These are phyloP conservation scores for Elsinoe batatas DNA, from an alignment of 2,329 filamentous ascomycete genomes.

Conservation along the genomic window DNA sequence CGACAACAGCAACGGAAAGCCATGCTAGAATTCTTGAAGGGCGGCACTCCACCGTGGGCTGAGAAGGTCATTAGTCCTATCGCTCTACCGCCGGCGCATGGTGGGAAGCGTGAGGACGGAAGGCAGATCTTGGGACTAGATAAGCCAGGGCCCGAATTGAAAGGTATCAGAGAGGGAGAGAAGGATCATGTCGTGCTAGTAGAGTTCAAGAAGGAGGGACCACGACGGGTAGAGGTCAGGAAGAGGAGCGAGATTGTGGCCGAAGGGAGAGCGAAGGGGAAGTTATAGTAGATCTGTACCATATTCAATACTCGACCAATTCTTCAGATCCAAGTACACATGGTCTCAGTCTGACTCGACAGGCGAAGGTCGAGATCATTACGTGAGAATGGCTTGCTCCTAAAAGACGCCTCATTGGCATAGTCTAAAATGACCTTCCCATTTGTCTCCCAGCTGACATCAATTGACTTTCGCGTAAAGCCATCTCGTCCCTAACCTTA, in stretches of 20 bases:
- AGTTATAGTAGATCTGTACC: not conserved
- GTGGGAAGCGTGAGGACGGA: constrained; percentile 37
- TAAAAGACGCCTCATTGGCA: too few species aligned
- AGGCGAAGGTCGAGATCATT: too few species aligned
- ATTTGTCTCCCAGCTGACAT: too few species aligned
- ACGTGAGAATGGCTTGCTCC: too few species aligned
- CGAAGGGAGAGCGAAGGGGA: constrained; percentile 38
- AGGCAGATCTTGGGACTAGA: constrained; percentile 45
- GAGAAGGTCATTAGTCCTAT: constrained; percentile 36
- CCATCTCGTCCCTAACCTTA: not conserved
- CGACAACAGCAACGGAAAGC: constrained; percentile 42
- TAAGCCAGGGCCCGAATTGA: constrained; percentile 46
- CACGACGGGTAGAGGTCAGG: constrained; percentile 45
- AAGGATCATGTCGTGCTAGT: constrained; percentile 48
- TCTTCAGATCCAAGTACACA: too few species aligned
- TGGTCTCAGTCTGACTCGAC: too few species aligned
- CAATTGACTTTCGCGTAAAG: too few species aligned
- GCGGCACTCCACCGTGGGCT: constrained; percentile 32
- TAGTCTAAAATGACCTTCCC: too few species aligned
- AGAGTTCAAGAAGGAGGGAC: constrained; percentile 47
- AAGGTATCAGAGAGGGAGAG: constrained; percentile 41
- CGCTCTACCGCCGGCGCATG: constrained; percentile 26
- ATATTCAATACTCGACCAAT: not conserved
- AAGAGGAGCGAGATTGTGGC: constrained; percentile 37
- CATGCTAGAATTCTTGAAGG: constrained; percentile 46